These are phyloP conservation scores for Phyllosticta citribraziliensis DNA, from an alignment of 2,329 filamentous ascomycete genomes.

Conservation along the genomic window DNA sequence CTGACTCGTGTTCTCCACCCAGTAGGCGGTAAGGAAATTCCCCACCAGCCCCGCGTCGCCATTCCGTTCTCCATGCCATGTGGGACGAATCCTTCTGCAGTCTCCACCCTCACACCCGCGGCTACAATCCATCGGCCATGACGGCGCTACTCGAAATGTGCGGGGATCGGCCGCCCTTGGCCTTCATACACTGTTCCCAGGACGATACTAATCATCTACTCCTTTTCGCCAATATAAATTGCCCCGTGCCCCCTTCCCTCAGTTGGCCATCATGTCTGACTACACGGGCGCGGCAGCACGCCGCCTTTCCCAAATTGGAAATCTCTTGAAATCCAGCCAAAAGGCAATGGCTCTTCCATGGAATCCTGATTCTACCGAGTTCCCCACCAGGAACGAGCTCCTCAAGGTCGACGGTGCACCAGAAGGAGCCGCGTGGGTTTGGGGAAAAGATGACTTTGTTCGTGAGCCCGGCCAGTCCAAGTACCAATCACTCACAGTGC, in stretches of 20 bases:
- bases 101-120: not conserved
- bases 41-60: not conserved
- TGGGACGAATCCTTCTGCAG: not conserved
- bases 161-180: not conserved
- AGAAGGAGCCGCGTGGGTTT: slow-evolving; percentile 49
- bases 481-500: not conserved
- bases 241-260: not conserved
- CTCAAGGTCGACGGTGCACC: slow-evolving; percentile 43
- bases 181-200: not conserved
- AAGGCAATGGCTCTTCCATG: slow-evolving; percentile 41
- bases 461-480: not conserved
- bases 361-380: slow-evolving; percentile 43
- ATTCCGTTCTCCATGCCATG: no score
- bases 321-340: slow-evolving; percentile 37
- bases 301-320: slow-evolving; percentile 35
- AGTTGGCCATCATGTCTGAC: slow-evolving; percentile 21
- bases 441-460: slow-evolving; percentile 47
- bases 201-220: not conserved
- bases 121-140: not conserved
- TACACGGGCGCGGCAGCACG: slow-evolving; percentile 23
- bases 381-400: slow-evolving; percentile 45
- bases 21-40: not conserved
- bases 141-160: not conserved
- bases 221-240: not conserved
- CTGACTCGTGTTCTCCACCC: not conserved